Base-by-base conservation (phyloP, 768 basidiomycete species). In the Cystofilobasidium bisporidii region DNA sequence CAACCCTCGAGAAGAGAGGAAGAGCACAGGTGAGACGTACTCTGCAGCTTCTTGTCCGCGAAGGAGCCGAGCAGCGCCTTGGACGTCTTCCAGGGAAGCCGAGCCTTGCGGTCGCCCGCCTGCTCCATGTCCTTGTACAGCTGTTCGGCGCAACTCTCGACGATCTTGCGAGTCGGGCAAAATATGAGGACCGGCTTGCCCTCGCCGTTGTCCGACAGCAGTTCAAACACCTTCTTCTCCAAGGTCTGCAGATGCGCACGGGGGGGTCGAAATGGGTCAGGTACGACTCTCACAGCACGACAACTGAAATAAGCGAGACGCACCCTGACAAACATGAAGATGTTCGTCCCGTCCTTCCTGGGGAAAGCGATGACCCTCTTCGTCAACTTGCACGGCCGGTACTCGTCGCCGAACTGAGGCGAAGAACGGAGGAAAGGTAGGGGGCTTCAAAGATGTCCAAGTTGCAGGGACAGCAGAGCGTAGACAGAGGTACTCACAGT, bases 111-210 rank as follows among this genome's bases (percentile, higher is more conserved):
- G 28, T 64, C 30, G 50, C 17, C 26, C 2, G 63, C 68, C 60
- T 84, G 82, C 63, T 81, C 78, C 73, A 86, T 93, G 33, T 87
- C 84, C 72, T 86, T 86, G 71, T 82, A 79, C n/a, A 98, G 74
- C 24, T 85, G 83, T 65, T 88, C 86, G 1, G 91, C 94, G 0
- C 91, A 86, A 77, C 81, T 81, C 22, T 63, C 32, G 30, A 22
- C 28, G 38, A 30, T 43, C 53, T 88, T 92, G 71, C 94, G 82
- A 2, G 94, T 97, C 22, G 89, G 81, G 70, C 86, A 87, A 74
- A 99, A 99, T 11, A 98, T 78, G 59, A 99, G 78, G 22, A 90
- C 87, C 0, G 94, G 91, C 75, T 92, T 93, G 33, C 87, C 84
- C 18, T 80, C 78, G 0, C 87, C 84, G 73, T 92, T 84, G 71